Evolutionary conservation across 768 basidiomycete species (phyloP), one percentile per base, ranked within the genome.

Genomic region (Lentinula guzmanii): DNA sequence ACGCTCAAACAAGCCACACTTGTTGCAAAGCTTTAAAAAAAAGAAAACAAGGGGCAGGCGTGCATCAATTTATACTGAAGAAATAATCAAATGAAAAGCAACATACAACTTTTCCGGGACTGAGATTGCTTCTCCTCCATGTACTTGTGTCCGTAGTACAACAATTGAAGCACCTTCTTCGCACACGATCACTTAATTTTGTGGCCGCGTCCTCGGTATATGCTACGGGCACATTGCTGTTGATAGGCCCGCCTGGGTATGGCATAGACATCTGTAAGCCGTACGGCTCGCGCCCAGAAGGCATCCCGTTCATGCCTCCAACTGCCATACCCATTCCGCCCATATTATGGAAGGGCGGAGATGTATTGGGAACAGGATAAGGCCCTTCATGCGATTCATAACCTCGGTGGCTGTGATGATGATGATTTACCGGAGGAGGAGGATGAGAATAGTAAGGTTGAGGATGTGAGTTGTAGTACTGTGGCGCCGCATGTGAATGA

Each of bases 121-220:
- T 86, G 62, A 92, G 80, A 68, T 89, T 90, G 15, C 84, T 86
- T 62, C 90, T 74, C 39, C 90, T 74, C 90, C 90, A 92, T 28
- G 90, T 91, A 54, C 86, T 87, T 35, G 91, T 91, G 64, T 92
- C 90, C 13, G 90, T 91, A 28, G 90, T 91, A 70, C 87, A 86
- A 72, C 90, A 92, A 70, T 92, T 92, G 81, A 88, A 91, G 72
- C 90, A 92, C 52, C 89, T 76, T 41, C 90, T 74, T 31, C 90
- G 80, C 53, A 92, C 86, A 43, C 89, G 80, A 69, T 91, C 88
- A 68, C 84, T 87, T 60, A 91, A 77, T 73, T 92, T 92, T 0
- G 89, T 91, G 1, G 89, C 82, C 0, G 90, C 90, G 65, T 92
- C 90, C 71, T 90, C 88, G 0, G 90, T 91, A 72, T 86, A 77